These are phyloP conservation scores for Conticribra weissflogii DNA, from an alignment of 108 stramenopile species.

Conservation along the genomic window DNA sequence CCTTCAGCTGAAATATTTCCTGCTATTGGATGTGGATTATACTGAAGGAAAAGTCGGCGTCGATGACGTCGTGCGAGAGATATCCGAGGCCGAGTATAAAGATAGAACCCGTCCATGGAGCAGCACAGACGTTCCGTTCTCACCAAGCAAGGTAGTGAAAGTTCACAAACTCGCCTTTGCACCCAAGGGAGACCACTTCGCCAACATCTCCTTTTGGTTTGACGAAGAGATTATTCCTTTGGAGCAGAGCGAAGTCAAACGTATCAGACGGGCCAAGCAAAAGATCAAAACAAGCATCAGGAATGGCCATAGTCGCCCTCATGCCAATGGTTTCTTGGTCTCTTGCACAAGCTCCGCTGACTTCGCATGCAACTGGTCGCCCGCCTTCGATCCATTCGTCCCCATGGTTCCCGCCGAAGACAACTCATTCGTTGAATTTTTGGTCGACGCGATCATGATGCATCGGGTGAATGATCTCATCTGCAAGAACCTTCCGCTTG, in stretches of 20 bases:
- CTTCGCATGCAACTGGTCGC: constrained; percentile 20
- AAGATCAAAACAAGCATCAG: constrained; percentile 43
- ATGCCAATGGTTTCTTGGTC: constrained; percentile 43
- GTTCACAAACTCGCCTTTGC: constrained; percentile 36
- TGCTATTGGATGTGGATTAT: constrained; percentile 2
- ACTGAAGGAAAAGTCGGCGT: not conserved
- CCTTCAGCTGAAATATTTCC: constrained; percentile 35
- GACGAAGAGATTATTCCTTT: constrained; percentile 28
- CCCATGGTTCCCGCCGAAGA: constrained; percentile 44
- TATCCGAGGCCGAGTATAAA: constrained; percentile 24
- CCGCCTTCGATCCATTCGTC: constrained; percentile 37
- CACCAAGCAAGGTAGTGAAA: constrained; percentile 17
- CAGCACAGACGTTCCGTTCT: not conserved
- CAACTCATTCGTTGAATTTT: constrained; percentile 2
- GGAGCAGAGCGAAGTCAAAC: constrained; percentile 46
- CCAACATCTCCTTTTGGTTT: constrained; percentile 43
- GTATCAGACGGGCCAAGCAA: constrained; percentile 34
- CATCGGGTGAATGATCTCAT: constrained; percentile 28
- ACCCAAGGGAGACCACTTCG: constrained; percentile 33
- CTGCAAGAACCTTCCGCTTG: not conserved
- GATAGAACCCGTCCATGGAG: constrained; percentile 28
- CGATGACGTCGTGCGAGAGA: constrained; percentile 21
- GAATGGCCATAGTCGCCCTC: constrained; percentile 28
- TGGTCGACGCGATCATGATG: constrained; percentile 23
- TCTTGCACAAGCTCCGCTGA: constrained; percentile 33